Percentiles rank a stretch among this genome's conserved stretches.
Conservation (phyloP, 257 asterid species). For the Anisodus tanguticus region DNA sequence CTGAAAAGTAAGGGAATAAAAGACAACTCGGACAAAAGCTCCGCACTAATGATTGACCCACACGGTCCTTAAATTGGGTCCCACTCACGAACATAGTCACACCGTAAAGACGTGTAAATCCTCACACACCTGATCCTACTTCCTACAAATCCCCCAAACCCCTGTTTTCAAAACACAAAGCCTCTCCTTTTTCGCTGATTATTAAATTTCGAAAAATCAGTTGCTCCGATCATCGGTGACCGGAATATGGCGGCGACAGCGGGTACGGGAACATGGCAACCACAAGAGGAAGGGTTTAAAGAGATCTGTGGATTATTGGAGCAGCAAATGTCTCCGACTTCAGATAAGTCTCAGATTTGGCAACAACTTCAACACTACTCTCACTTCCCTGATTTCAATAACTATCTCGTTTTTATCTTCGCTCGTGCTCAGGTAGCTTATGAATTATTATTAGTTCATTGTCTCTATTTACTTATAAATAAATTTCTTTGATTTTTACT, state of each 20-base stretch:
- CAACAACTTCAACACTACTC: constrained; percentile 91
- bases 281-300: constrained; percentile 84
- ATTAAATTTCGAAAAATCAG: background rate
- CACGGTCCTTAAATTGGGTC: constrained; percentile 14
- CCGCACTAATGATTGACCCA: constrained; percentile 27
- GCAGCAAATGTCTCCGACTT: constrained; percentile 85
- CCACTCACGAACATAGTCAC: background rate
- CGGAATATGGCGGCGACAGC: constrained; percentile 52
- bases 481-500: background rate
- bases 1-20: background rate
- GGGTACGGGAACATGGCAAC: constrained; percentile 60
- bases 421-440: constrained; percentile 76
- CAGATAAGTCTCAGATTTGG: constrained; percentile 80
- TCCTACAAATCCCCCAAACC: constrained; percentile 20
- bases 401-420: constrained; percentile 84
- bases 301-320: constrained; percentile 95
- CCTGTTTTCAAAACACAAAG: constrained; percentile 14
- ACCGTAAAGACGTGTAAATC: background rate
- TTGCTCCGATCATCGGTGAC: constrained; percentile 18
- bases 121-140: background rate
- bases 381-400: constrained; percentile 94
- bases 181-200: constrained; percentile 10
- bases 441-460: background rate
- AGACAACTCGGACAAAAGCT: constrained; percentile 14
- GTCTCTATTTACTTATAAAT: background rate